Evolutionary conservation across 2,329 filamentous ascomycete species (phyloP).

Genomic region (Verticillium nonalfalfae): DNA sequence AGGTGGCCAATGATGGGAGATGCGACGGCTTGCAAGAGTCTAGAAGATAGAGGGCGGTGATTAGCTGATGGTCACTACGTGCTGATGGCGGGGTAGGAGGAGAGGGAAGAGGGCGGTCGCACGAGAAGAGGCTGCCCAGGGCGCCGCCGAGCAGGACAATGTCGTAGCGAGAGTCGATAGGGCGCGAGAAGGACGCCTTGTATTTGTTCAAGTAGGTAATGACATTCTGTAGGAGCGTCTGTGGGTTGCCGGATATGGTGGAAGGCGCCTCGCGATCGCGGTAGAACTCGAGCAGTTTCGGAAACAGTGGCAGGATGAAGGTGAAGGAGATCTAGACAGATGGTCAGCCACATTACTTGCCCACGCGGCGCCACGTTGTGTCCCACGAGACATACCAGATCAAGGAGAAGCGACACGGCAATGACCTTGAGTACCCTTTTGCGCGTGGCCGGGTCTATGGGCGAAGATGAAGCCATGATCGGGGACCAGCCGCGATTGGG

Average conservation of each 20-base stretch:
- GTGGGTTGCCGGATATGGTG: slow-evolving; percentile 35
- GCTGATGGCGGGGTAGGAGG: neutral
- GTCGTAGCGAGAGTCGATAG: slow-evolving; percentile 94
- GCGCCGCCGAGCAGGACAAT: slow-evolving; percentile 93
- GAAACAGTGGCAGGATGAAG: slow-evolving; percentile 94
- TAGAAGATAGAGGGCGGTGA: neutral
- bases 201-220: slow-evolving; percentile 84
- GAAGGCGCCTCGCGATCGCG: slow-evolving; percentile 67
- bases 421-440: slow-evolving; percentile 83
- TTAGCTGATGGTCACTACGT: neutral
- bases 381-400: slow-evolving; percentile 58
- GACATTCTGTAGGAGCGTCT: slow-evolving; percentile 71
- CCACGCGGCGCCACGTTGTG: neutral
- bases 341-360: slow-evolving; percentile 2
- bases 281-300: slow-evolving; percentile 93
- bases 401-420: slow-evolving; percentile 81
- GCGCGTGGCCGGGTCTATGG: slow-evolving; percentile 49
- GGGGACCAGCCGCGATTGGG: slow-evolving; percentile 5
- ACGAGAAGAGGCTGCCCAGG: slow-evolving; percentile 84
- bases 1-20: slow-evolving; percentile 86
- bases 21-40: slow-evolving; percentile 80
- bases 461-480: slow-evolving; percentile 15
- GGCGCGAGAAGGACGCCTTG: slow-evolving; percentile 85
- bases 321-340: slow-evolving; percentile 82
- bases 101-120: slow-evolving; percentile 14